phyloP scores from a whole-genome alignment of 2,329 filamentous ascomycete species.

The Aspergillus viridinutans region DNA sequence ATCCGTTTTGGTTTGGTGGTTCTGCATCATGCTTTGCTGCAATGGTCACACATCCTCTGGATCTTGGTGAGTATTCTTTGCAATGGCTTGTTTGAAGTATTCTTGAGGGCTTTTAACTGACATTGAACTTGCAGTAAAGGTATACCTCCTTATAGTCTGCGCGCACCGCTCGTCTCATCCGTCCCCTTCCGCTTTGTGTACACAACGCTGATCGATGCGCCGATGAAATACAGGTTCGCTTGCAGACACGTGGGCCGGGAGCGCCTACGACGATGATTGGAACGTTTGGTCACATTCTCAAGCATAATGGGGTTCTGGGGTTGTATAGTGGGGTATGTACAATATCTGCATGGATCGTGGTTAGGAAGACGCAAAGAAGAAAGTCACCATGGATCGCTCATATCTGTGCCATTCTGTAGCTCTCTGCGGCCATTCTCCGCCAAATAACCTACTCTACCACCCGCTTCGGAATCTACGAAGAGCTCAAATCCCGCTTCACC shows the following conservation, averaged over 20 bases:
- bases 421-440: conserved; percentile 87
- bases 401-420: conserved; percentile 37
- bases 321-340: conserved; percentile 73
- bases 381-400: conserved; percentile 1
- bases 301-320: conserved; percentile 69
- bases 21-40: conserved; percentile 91
- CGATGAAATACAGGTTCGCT: conserved; percentile 60
- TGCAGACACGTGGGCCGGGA: conserved; percentile 76
- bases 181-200: background rate
- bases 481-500: conserved; percentile 71
- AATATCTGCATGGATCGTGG: conserved; percentile 1
- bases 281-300: conserved; percentile 78
- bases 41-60: conserved; percentile 85
- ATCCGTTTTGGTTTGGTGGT: conserved; percentile 95
- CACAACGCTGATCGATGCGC: conserved; percentile 13
- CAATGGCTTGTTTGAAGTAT: background rate
- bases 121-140: conserved; percentile 50
- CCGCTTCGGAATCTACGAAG: conserved; percentile 94
- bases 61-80: conserved; percentile 64
- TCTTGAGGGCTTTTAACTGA: conserved; percentile 14
- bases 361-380: conserved; percentile 1
- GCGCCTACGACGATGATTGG: conserved; percentile 76
- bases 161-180: background rate
- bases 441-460: conserved; percentile 96
- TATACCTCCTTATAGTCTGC: conserved; percentile 19